These are phyloP conservation scores for Mycena crocata DNA, from an alignment of 768 basidiomycete species.

Conservation along the genomic window DNA sequence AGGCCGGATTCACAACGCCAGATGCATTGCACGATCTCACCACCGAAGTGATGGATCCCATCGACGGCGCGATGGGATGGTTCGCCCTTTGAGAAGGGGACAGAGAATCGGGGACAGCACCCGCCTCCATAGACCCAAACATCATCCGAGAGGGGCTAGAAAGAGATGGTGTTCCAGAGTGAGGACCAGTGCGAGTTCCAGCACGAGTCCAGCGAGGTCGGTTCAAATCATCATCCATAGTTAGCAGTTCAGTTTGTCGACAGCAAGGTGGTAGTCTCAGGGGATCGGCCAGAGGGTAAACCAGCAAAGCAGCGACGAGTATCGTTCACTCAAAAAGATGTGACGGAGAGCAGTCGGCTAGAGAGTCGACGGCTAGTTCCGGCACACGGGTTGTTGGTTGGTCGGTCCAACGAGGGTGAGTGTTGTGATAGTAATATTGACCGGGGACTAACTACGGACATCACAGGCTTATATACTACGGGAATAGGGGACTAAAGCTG, in stretches of 20 bases:
- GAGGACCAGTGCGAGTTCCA: background rate
- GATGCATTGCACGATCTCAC: background rate
- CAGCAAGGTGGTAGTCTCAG: background rate
- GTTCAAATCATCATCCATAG: background rate
- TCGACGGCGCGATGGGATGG: background rate
- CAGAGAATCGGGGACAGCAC: background rate
- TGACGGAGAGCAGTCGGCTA: conserved; percentile 2
- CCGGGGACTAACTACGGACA: too few species aligned
- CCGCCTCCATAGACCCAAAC: background rate
- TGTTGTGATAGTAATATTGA: background rate
- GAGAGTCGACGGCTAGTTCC: background rate
- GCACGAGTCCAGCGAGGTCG: background rate
- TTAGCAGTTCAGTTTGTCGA: background rate
- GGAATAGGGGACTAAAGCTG: too few species aligned
- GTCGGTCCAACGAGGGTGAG: background rate
- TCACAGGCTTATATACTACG: too few species aligned
- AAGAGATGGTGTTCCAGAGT: background rate
- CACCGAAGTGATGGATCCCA: background rate
- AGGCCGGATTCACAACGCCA: background rate
- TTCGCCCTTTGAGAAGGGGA: background rate
- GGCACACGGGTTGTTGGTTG: background rate
- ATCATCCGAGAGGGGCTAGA: background rate
- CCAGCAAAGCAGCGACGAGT: conserved; percentile 2
- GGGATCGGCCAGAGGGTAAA: background rate
- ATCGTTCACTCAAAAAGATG: conserved; percentile 10